Percentiles rank a stretch among this genome's conserved stretches.
Evolutionary conservation across 768 basidiomycete genomes (phyloP).

Genomic region (Austroboletus eburneus): DNA sequence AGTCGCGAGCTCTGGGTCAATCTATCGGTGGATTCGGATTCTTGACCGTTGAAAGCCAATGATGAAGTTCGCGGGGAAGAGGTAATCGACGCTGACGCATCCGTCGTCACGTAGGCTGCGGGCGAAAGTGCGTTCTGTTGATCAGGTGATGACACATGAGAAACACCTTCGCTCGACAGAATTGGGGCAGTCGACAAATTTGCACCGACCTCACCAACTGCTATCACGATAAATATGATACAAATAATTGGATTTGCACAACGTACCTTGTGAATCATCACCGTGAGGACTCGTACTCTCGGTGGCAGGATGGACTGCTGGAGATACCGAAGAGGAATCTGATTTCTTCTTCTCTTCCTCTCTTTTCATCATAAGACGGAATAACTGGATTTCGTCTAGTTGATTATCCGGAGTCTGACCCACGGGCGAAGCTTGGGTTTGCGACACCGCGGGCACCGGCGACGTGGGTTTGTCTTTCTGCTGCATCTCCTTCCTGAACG

Average conservation of each 20-base stretch:
- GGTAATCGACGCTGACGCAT: conserved; percentile 2
- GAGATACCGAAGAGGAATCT: conserved; percentile 15
- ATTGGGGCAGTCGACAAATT: conserved; percentile 4
- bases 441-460: conserved; percentile 10
- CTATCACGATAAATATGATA: conserved; percentile 10
- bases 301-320: neutral
- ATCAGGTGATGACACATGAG: conserved; percentile 14
- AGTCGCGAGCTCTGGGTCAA: conserved; percentile 32
- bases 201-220: conserved; percentile 14
- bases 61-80: conserved; percentile 12
- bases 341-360: conserved; percentile 53
- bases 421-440: conserved; percentile 20
- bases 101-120: neutral
- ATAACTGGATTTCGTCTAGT: conserved; percentile 80
- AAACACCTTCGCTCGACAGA: conserved; percentile 5
- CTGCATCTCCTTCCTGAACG: conserved; percentile 82
- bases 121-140: conserved; percentile 11
- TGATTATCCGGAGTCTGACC: conserved; percentile 31
- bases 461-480: conserved; percentile 59
- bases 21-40: conserved; percentile 18
- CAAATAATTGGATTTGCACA: neutral
- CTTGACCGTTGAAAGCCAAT: conserved; percentile 9
- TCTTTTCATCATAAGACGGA: conserved; percentile 79
- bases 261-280: conserved; percentile 19
- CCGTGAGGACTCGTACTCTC: conserved; percentile 13